Conservation (phyloP, 2,329 filamentous ascomycete species). For the Tolypocladium sp. region DNA sequence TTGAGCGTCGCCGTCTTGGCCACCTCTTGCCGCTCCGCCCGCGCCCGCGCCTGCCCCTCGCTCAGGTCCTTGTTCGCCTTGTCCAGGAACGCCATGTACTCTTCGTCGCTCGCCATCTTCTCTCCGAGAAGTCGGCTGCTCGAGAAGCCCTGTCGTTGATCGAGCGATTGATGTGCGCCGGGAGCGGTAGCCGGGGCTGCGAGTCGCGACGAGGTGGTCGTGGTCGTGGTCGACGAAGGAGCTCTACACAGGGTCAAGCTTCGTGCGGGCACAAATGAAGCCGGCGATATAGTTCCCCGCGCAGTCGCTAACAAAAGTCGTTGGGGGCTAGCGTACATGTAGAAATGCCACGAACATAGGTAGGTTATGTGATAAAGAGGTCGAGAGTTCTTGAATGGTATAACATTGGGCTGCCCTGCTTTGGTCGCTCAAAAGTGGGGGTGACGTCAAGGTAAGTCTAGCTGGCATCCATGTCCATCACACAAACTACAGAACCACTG, state of each 20-base stretch:
- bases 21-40: conserved; percentile 8
- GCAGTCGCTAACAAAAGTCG: background rate
- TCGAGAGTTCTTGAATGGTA: background rate
- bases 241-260: background rate
- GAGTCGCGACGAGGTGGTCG: background rate
- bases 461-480: conserved; percentile 1
- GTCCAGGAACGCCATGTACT: conserved; percentile 76
- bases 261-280: background rate
- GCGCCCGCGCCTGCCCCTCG: conserved; percentile 22
- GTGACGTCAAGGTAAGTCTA: conserved; percentile 18
- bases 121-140: conserved; percentile 2
- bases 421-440: conserved; percentile 13
- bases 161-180: background rate
- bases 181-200: background rate
- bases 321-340: background rate
- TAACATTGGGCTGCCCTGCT: background rate
- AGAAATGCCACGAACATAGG: background rate
- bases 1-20: conserved; percentile 33
- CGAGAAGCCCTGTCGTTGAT: conserved; percentile 9
- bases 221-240: background rate
- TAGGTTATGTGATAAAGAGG: background rate
- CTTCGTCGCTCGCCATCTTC: conserved; percentile 65
- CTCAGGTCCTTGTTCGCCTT: conserved; percentile 77
- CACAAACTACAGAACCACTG: conserved; percentile 1
- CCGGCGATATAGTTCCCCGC: background rate